phyloP scores from a whole-genome alignment of 2,329 filamentous ascomycete species.

The Penicillium sp. region DNA sequence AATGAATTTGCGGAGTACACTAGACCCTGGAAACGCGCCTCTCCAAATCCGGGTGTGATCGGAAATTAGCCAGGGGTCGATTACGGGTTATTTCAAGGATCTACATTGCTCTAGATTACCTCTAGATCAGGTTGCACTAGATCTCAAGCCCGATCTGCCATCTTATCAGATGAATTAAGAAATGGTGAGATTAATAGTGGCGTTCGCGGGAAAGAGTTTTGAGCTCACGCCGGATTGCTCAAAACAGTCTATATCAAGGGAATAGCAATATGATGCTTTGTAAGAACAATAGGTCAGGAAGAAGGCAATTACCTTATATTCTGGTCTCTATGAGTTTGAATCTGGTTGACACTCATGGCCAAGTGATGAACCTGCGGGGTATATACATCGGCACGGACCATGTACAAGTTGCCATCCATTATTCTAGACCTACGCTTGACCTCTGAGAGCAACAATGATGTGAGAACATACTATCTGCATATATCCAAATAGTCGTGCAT shows the following conservation, averaged over 20 bases:
- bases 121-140: neutral
- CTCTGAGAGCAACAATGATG: too few relatives aligned
- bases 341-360: too few relatives aligned
- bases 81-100: neutral
- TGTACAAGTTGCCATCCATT: neutral
- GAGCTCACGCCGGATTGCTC: neutral
- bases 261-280: neutral
- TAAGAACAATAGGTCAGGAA: too few relatives aligned
- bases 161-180: neutral
- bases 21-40: neutral
- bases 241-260: neutral
- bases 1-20: neutral
- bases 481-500: neutral
- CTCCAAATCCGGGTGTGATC: neutral
- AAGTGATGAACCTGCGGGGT: neutral
- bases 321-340: too few relatives aligned
- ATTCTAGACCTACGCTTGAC: too few relatives aligned
- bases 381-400: neutral
- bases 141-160: neutral
- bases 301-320: neutral
- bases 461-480: too few relatives aligned
- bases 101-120: neutral
- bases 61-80: neutral
- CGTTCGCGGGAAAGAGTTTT: neutral
- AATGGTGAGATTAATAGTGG: neutral